Evolutionary conservation across 345 rosid genomes (phyloP).

Genomic region (Heritiera littoralis): DNA sequence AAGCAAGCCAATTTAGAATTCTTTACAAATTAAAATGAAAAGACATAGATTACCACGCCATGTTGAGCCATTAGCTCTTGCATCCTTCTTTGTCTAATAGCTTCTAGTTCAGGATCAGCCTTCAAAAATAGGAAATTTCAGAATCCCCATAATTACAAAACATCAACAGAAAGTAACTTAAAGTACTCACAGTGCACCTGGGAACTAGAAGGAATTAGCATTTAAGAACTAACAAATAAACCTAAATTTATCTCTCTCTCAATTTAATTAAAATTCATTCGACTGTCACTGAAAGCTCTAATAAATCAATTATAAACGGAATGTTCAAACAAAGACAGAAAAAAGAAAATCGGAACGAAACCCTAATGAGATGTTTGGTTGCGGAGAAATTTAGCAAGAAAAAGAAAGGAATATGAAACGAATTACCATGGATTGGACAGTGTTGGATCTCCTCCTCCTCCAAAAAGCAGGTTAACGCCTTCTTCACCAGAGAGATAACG

Average conservation of each 20-base stretch:
- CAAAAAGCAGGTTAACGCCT: slow-evolving; percentile 6
- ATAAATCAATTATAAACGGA: not conserved
- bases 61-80: slow-evolving; percentile 92
- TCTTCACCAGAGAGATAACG: slow-evolving; percentile 4
- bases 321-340: not conserved
- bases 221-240: not conserved
- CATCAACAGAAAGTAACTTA: not conserved
- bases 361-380: slow-evolving; percentile 20
- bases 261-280: too few species aligned
- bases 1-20: not conserved
- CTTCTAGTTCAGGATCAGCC: slow-evolving; percentile 98
- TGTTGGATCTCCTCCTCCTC: not conserved
- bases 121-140: slow-evolving; percentile 26
- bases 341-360: not conserved
- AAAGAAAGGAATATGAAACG: not conserved
- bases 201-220: not conserved
- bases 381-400: slow-evolving; percentile 1
- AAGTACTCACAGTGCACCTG: not conserved
- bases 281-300: not conserved
- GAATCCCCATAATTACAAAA: not conserved
- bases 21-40: not conserved
- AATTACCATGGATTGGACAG: not conserved
- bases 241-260: not conserved
- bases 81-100: slow-evolving; percentile 94
- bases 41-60: slow-evolving; percentile 50